These are phyloP conservation scores for Alternaria solani DNA, from an alignment of 2,329 filamentous ascomycete species.

Conservation along the genomic window DNA sequence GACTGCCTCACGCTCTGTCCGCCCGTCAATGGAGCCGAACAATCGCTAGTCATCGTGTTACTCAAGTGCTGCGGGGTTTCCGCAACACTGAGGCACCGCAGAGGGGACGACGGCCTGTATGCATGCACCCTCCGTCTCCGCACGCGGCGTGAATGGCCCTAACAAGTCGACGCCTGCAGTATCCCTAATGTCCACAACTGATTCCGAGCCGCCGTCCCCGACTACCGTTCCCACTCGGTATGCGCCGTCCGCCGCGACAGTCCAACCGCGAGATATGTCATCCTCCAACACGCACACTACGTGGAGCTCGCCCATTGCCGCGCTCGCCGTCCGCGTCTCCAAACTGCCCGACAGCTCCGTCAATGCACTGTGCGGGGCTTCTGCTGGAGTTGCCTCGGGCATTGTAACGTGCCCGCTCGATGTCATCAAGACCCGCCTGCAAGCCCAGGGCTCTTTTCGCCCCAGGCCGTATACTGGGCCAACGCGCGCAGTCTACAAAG, in stretches of 20 bases:
- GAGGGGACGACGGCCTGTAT: slow-evolving; percentile 52
- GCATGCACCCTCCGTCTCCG: slow-evolving; percentile 13
- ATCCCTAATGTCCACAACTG: slow-evolving; percentile 48
- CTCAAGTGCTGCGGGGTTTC: slow-evolving; percentile 55
- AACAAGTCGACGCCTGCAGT: slow-evolving; percentile 36
- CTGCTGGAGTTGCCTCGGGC: slow-evolving; percentile 90
- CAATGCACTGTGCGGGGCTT: slow-evolving; percentile 85
- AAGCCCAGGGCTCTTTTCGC: slow-evolving; percentile 88
- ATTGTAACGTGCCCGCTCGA: slow-evolving; percentile 96
- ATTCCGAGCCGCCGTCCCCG: slow-evolving; percentile 49
- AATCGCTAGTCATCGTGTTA: slow-evolving; percentile 52
- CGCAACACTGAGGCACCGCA: slow-evolving; percentile 51
- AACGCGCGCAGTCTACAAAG: slow-evolving; percentile 75
- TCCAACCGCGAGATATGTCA: slow-evolving; percentile 28
- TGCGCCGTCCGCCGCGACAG: slow-evolving; percentile 39
- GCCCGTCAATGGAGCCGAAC: slow-evolving; percentile 52
- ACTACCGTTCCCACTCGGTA: slow-evolving; percentile 41
- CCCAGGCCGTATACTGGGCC: slow-evolving; percentile 58
- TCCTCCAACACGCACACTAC: slow-evolving; percentile 22
- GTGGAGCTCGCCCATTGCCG: slow-evolving; percentile 38
- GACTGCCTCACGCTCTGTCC: slow-evolving; percentile 12
- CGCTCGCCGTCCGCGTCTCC: slow-evolving; percentile 52
- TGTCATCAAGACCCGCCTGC: slow-evolving; percentile 98
- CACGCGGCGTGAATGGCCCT: slow-evolving; percentile 21
- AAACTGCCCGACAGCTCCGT: slow-evolving; percentile 66